These are phyloP conservation scores for Linanthus parryae DNA, from an alignment of 148 eudicot genomes.

Conservation along the genomic window DNA sequence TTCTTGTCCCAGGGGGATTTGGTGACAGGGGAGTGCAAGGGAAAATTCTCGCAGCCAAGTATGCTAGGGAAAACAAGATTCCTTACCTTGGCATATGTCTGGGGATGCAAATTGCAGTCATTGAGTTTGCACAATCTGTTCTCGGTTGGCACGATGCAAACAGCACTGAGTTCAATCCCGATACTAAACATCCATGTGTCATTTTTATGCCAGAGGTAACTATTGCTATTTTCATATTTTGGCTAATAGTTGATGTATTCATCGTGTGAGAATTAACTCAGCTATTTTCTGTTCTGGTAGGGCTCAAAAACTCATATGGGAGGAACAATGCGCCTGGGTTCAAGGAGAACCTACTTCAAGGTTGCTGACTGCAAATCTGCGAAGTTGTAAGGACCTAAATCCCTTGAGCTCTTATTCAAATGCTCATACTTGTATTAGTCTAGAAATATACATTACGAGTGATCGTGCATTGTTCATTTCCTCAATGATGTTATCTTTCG, in stretches of 20 bases:
- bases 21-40: conserved; percentile 99
- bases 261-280: too few relatives aligned
- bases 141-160: conserved; percentile 72
- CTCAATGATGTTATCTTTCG: too few relatives aligned
- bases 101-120: conserved; percentile 95
- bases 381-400: conserved; percentile 67
- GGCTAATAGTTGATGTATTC: too few relatives aligned
- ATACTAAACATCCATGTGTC: conserved; percentile 61
- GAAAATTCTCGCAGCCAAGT: conserved; percentile 87
- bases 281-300: conserved; percentile 28
- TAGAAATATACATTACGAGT: too few relatives aligned
- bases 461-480: too few relatives aligned
- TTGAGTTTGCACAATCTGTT: conserved; percentile 80
- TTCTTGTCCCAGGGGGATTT: conserved; percentile 98
- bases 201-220: conserved; percentile 98
- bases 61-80: conserved; percentile 77
- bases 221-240: too few relatives aligned
- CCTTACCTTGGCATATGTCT: conserved; percentile 94
- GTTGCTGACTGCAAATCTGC: conserved; percentile 60
- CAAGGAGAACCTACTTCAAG: conserved; percentile 86
- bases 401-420: too few relatives aligned
- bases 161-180: conserved; percentile 81
- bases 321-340: conserved; percentile 96
- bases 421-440: too few relatives aligned
- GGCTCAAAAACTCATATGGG: conserved; percentile 99